A percentile compares a stretch with the other conserved stretches of the same genome.
Conservation (phyloP, 2,329 filamentous ascomycete species). For the Uncinocarpus reesii region DNA sequence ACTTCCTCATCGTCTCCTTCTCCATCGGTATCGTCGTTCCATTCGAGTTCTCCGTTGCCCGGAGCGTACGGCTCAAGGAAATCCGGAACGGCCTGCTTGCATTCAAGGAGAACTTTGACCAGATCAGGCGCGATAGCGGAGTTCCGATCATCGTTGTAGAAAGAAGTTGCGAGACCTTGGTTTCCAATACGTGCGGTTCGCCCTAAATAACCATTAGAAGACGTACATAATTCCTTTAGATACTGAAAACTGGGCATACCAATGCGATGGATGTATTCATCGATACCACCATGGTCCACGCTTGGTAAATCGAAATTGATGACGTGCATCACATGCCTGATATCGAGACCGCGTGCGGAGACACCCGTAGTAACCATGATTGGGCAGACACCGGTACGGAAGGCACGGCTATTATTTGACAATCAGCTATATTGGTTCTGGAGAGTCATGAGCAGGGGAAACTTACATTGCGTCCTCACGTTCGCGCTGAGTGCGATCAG, state of each 20-base stretch:
- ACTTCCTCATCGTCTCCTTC: constrained; percentile 25
- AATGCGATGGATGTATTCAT: constrained; percentile 90
- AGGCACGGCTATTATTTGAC: constrained; percentile 49
- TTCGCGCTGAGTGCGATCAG: constrained; percentile 77
- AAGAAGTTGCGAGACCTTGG: constrained; percentile 72
- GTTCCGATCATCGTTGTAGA: constrained; percentile 68
- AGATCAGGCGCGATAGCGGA: constrained; percentile 60
- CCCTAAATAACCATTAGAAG: constrained; percentile 40
- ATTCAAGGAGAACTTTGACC: constrained; percentile 73
- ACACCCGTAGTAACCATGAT: constrained; percentile 82
- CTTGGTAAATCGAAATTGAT: constrained; percentile 87
- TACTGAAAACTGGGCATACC: constrained; percentile 46
- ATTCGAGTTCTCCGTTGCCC: constrained; percentile 34
- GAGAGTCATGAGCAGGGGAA: constrained; percentile 11
- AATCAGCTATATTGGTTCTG: constrained; percentile 15
- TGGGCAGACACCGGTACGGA: constrained; percentile 62
- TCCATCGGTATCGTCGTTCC: constrained; percentile 45
- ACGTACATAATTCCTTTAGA: not conserved
- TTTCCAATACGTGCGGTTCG: constrained; percentile 92
- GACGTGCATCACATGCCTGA: constrained; percentile 76
- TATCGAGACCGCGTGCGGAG: constrained; percentile 77
- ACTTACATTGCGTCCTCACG: constrained; percentile 74
- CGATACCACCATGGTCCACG: constrained; percentile 67
- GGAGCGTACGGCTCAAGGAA: constrained; percentile 58
- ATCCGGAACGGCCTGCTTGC: constrained; percentile 65